Evolutionary conservation across 257 asterid genomes (phyloP), one percentile per base, ranked within the genome.

Genomic region (Solanum chilense): DNA sequence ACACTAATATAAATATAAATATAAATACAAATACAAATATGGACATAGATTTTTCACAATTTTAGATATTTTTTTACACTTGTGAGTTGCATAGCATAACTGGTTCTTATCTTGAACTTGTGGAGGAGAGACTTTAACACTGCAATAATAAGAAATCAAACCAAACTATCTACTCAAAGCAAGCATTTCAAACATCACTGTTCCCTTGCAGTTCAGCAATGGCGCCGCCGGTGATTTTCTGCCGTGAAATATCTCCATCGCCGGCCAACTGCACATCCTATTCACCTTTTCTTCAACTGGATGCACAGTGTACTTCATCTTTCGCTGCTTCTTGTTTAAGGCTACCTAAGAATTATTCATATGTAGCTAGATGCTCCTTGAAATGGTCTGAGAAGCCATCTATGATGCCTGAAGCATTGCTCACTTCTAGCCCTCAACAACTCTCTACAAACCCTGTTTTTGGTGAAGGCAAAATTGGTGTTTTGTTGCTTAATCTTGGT

Each of bases 401-500:
- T 80, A 47, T 80, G 31, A 47, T 29, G 18, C 68, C 68, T 80
- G 64, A 41, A 86, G 98, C 97, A 14, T 85, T 94, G 85, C 94
- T 92, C 64, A 90, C 98, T 56, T 92, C 99, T 74, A 92, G 88
- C 64, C 85, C 96, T 87, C 91, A 89, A 89, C 93, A 90, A 88
- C 90, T 88, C 42, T 88, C 94, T 29, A 60, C 92, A 75, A 52
- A 88, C 85, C 91, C 94, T 56, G 66, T 91, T 87, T 88, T 89
- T 89, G 96, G 93, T 29, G 93, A 93, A 86, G 99, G 92, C 33
- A 97, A 94, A 91, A 91, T 97, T 87, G 99, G 99, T 78, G 99
- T 97, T 21, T 90, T 97, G 90, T 90, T 97, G 89, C 96, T 97
- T 87, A 97, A 97, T 92, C 98, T 97, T 88, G 99, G 99, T 86